A percentile compares a stretch with the other conserved stretches of the same genome.
Conservation (phyloP, 2,329 filamentous ascomycete genomes). For the Capronia epimyces region DNA sequence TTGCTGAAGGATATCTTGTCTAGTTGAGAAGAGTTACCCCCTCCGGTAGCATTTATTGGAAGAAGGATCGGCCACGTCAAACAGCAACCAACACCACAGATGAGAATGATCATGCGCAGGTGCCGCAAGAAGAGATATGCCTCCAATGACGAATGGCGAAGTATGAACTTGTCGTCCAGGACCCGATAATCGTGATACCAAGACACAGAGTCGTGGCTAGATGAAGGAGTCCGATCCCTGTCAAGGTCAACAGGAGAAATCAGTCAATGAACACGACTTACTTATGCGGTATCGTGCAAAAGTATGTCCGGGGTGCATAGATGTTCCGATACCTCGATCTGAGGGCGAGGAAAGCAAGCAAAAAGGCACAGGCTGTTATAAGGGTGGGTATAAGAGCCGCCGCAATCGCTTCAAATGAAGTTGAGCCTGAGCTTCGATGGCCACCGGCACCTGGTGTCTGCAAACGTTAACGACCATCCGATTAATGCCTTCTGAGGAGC, state of each 20-base stretch:
- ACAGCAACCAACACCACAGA: conserved; percentile 73
- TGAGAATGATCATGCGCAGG: conserved; percentile 68
- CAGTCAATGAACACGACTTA: conserved; percentile 23
- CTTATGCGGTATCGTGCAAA: conserved; percentile 31
- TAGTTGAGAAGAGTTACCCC: conserved; percentile 61
- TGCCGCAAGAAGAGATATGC: conserved; percentile 89
- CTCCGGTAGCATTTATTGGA: conserved; percentile 82
- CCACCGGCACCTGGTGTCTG: conserved; percentile 20
- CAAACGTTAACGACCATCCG: too few species aligned
- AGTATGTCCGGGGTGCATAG: conserved; percentile 41
- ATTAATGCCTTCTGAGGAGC: too few species aligned
- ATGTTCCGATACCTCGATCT: conserved; percentile 44
- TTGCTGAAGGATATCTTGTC: conserved; percentile 78
- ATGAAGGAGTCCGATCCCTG: conserved; percentile 28
- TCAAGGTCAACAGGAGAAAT: background rate
- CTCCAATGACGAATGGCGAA: conserved; percentile 86
- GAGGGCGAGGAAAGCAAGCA: conserved; percentile 44
- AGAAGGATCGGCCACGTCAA: conserved; percentile 88
- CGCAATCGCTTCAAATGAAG: conserved; percentile 47
- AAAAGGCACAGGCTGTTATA: conserved; percentile 41
- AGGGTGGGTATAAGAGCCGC: conserved; percentile 46
- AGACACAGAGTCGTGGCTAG: conserved; percentile 17
- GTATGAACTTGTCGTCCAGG: conserved; percentile 68
- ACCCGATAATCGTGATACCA: conserved; percentile 42
- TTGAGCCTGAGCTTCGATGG: conserved; percentile 35